A percentile compares a stretch with the other conserved stretches of the same genome.
These are phyloP conservation scores for Cryptomeria japonica DNA, from an alignment of 75 land plant species.

Conservation along the genomic window DNA sequence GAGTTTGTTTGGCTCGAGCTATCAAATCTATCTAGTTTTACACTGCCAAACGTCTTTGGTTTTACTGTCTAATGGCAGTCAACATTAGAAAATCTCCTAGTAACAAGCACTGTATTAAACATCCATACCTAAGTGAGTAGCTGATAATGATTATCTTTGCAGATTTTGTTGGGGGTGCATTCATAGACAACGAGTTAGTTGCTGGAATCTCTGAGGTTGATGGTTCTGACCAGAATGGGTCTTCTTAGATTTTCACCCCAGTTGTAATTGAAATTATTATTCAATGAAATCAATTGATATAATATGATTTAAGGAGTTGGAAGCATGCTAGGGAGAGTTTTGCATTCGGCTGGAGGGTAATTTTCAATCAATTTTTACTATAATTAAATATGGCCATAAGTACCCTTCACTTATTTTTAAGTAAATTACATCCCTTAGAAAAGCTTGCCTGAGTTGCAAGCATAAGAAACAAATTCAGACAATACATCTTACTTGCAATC, in stretches of 20 bases:
- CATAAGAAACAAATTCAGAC: neutral
- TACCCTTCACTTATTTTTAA: neutral
- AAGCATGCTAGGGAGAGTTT: neutral
- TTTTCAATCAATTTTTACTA: neutral
- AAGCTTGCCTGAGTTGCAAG: neutral
- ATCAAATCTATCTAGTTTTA: too few species aligned
- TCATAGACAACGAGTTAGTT: neutral
- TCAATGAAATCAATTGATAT: neutral
- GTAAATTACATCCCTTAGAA: neutral
- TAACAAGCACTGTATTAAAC: too few species aligned
- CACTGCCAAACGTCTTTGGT: too few species aligned
- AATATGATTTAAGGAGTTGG: neutral
- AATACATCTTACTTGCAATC: neutral
- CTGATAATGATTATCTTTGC: too few species aligned
- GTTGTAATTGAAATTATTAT: neutral
- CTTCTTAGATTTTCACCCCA: neutral
- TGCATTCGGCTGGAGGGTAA: neutral
- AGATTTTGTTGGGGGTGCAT: neutral
- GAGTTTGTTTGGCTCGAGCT: too few species aligned
- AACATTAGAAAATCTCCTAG: too few species aligned
- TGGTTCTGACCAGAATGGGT: neutral
- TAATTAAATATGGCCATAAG: neutral
- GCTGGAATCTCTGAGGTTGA: neutral
- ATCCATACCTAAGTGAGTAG: too few species aligned
- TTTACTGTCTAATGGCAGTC: too few species aligned